Evolutionary conservation across 2,329 filamentous ascomycete genomes (phyloP).

Genomic region (Nectriaceae sp.): DNA sequence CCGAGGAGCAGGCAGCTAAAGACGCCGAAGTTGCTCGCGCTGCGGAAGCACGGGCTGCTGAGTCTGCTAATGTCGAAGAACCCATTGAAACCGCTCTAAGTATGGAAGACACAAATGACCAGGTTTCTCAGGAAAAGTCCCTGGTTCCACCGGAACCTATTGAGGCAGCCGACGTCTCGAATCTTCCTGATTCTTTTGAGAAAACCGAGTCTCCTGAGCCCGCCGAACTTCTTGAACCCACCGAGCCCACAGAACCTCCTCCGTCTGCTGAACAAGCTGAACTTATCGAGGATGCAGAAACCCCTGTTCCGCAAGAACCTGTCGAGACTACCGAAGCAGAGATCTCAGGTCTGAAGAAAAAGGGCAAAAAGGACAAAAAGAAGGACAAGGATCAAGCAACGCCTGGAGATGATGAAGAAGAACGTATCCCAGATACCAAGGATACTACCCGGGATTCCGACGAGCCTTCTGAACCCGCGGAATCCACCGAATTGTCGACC

Average conservation of each 20-base stretch:
- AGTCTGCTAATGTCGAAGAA: too few species aligned
- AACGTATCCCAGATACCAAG: background rate
- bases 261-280: background rate
- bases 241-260: too few species aligned
- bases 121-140: background rate
- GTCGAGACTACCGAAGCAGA: background rate
- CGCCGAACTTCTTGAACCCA: background rate
- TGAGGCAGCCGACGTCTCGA: too few species aligned
- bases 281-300: background rate
- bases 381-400: background rate
- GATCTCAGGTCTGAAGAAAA: constrained; percentile 10
- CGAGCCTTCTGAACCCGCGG: background rate
- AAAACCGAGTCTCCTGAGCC: background rate
- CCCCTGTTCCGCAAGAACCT: too few species aligned
- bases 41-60: too few species aligned
- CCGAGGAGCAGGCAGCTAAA: too few species aligned
- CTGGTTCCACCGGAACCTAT: background rate
- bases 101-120: too few species aligned
- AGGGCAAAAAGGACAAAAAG: constrained; percentile 7
- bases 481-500: too few species aligned
- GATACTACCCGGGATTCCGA: background rate
- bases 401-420: background rate
- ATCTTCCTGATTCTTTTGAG: too few species aligned
- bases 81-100: too few species aligned
- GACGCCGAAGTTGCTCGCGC: too few species aligned